Percentiles rank a stretch among this genome's conserved stretches.
These are phyloP conservation scores for Mycosphaerella sp. DNA, from an alignment of 2,329 filamentous ascomycete genomes.

Conservation along the genomic window DNA sequence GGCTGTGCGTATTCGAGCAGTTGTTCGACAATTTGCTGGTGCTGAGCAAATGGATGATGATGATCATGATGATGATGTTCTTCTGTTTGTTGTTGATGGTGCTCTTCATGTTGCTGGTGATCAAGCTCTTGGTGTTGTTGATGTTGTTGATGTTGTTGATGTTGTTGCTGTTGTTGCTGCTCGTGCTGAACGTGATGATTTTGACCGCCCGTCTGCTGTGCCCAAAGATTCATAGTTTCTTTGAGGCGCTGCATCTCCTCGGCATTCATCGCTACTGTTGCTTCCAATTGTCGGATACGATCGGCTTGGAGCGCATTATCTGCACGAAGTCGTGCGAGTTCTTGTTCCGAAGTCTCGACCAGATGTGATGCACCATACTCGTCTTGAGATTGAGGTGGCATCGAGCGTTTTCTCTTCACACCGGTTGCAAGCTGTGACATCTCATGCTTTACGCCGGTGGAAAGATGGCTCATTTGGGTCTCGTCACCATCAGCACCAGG, in stretches of 20 bases:
- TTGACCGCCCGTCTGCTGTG: constrained; percentile 7
- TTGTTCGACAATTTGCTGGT: background rate
- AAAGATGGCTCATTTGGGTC: constrained; percentile 11
- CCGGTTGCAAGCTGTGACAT: constrained; percentile 2
- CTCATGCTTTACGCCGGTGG: constrained; percentile 1
- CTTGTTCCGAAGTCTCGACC: constrained; percentile 28
- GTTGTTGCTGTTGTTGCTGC: background rate
- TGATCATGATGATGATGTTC: background rate
- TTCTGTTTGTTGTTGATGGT: background rate
- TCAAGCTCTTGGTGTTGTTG: background rate
- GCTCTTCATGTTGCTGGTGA: background rate
- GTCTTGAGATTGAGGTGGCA: constrained; percentile 1
- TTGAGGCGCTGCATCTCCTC: constrained; percentile 9
- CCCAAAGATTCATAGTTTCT: constrained; percentile 12
- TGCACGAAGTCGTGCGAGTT: constrained; percentile 38
- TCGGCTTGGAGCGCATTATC: constrained; percentile 40
- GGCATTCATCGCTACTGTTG: constrained; percentile 7
- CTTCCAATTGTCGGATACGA: constrained; percentile 25
- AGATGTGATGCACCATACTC: background rate
- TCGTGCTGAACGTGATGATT: constrained; percentile 6
- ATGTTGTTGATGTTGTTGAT: constrained; percentile 1
- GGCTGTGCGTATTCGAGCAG: background rate
- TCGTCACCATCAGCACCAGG: constrained; percentile 17
- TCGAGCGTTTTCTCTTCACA: constrained; percentile 11
- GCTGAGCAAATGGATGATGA: background rate